Conservation (phyloP, 2,329 filamentous ascomycete species). For the Fusarium clavum region DNA sequence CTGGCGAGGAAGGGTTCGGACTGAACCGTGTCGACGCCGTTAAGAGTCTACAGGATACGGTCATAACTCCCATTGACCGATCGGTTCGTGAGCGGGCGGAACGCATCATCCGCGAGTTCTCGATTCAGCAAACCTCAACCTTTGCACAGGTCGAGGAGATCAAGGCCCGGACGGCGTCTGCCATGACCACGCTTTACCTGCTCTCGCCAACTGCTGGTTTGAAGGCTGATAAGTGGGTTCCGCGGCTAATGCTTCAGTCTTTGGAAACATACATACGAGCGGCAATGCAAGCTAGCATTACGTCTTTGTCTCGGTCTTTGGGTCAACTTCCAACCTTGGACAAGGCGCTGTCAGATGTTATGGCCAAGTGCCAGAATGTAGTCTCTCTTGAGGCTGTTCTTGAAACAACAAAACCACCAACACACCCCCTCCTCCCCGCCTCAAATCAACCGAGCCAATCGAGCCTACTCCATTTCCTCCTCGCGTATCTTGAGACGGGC, state of each 20-base stretch:
- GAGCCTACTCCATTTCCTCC: conserved; percentile 76
- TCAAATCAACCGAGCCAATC: conserved; percentile 50
- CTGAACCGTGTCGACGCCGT: conserved; percentile 80
- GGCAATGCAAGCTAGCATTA: conserved; percentile 81
- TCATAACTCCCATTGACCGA: conserved; percentile 79
- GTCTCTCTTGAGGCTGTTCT: conserved; percentile 87
- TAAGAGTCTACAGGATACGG: conserved; percentile 73
- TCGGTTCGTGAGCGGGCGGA: conserved; percentile 79
- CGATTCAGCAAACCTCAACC: conserved; percentile 68
- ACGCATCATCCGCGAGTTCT: conserved; percentile 85
- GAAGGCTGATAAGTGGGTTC: conserved; percentile 68
- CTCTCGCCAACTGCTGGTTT: conserved; percentile 74
- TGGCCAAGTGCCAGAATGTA: conserved; percentile 87
- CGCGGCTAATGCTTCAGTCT: conserved; percentile 78
- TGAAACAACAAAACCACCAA: conserved; percentile 72
- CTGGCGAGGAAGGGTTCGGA: conserved; percentile 80
- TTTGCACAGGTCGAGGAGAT: conserved; percentile 78
- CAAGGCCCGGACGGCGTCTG: conserved; percentile 77
- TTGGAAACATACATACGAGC: conserved; percentile 86
- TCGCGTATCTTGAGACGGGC: conserved; percentile 84
- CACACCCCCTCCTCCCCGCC: conserved; percentile 71
- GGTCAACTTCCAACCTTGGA: conserved; percentile 85
- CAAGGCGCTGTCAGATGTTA: conserved; percentile 82
- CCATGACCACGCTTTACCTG: conserved; percentile 81
- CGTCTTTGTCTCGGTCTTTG: conserved; percentile 79